Percentiles rank a stretch among this genome's conserved stretches.
phyloP scores from a whole-genome alignment of 768 basidiomycete species.

The Amylocystis lapponica region DNA sequence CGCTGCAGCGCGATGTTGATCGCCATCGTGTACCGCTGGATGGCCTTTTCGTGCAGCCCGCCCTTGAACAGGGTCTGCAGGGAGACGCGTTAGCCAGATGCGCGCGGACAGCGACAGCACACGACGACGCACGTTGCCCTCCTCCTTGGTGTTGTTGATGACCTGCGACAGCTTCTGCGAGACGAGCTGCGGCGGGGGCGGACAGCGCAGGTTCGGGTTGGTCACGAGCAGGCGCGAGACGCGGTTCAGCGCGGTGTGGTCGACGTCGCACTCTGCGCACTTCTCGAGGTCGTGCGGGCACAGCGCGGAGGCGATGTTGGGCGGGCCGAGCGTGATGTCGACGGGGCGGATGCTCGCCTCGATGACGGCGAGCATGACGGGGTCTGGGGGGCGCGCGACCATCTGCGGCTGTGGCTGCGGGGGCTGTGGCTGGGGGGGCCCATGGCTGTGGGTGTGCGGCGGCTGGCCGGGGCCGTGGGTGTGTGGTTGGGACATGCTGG shows the following conservation, averaged over 20 bases:
- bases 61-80: constrained; percentile 71
- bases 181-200: constrained; percentile 74
- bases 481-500: constrained; percentile 58
- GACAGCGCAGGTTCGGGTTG: constrained; percentile 70
- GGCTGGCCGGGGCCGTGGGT: constrained; percentile 54
- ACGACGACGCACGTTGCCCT: constrained; percentile 75
- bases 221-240: constrained; percentile 63
- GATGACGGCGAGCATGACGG: constrained; percentile 67
- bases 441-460: constrained; percentile 45
- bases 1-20: constrained; percentile 72
- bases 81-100: constrained; percentile 7
- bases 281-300: constrained; percentile 73
- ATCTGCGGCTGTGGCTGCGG: constrained; percentile 38
- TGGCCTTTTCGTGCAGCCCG: constrained; percentile 62
- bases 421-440: constrained; percentile 27
- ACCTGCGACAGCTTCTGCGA: constrained; percentile 70
- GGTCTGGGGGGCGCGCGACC: constrained; percentile 48
- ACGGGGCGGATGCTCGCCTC: constrained; percentile 66
- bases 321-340: constrained; percentile 45
- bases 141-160: constrained; percentile 80
- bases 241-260: constrained; percentile 73
- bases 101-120: constrained; percentile 2
- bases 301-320: constrained; percentile 48
- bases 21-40: constrained; percentile 75
- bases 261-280: constrained; percentile 66